A percentile compares a stretch with the other conserved stretches of the same genome.
These are phyloP conservation scores for Dictyostelium capitatum DNA, from an alignment of 78 protist species.

Conservation along the genomic window DNA sequence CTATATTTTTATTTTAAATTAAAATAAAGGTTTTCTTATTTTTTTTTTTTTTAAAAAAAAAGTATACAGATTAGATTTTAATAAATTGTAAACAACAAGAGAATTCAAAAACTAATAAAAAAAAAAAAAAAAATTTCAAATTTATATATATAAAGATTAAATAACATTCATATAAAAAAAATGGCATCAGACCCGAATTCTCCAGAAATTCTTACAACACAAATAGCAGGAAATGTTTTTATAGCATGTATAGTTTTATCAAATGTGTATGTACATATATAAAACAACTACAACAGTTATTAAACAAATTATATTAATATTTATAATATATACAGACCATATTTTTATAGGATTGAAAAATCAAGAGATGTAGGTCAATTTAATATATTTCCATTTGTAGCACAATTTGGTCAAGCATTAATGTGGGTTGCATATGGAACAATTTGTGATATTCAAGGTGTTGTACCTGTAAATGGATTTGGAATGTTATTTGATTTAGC, in stretches of 20 bases:
- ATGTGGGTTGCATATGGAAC: slow-evolving; percentile 38
- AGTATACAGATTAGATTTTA: too few relatives aligned
- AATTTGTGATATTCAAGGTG: slow-evolving; percentile 4
- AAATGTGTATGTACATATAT: neutral
- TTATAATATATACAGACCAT: too few relatives aligned
- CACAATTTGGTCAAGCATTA: slow-evolving; percentile 10
- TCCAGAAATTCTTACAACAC: neutral
- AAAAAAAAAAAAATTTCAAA: too few relatives aligned
- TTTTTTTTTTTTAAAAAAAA: neutral
- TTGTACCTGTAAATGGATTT: slow-evolving; percentile 11
- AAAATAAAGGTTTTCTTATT: neutral
- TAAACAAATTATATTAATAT: too few relatives aligned
- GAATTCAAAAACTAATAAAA: neutral
- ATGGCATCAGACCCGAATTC: neutral
- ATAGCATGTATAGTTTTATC: slow-evolving; percentile 15
- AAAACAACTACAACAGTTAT: too few relatives aligned
- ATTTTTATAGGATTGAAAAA: slow-evolving; percentile 17
- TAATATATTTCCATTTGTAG: slow-evolving; percentile 27
- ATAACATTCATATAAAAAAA: neutral
- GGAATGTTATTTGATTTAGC: slow-evolving; percentile 12
- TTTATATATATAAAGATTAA: neutral
- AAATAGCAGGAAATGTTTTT: slow-evolving; percentile 4
- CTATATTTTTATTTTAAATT: too few relatives aligned
- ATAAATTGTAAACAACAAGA: too few relatives aligned
- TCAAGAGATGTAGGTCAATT: slow-evolving; percentile 13